Conservation (phyloP, 495 filamentous ascomycete genomes). For the Trichoderma orchidacearum region DNA sequence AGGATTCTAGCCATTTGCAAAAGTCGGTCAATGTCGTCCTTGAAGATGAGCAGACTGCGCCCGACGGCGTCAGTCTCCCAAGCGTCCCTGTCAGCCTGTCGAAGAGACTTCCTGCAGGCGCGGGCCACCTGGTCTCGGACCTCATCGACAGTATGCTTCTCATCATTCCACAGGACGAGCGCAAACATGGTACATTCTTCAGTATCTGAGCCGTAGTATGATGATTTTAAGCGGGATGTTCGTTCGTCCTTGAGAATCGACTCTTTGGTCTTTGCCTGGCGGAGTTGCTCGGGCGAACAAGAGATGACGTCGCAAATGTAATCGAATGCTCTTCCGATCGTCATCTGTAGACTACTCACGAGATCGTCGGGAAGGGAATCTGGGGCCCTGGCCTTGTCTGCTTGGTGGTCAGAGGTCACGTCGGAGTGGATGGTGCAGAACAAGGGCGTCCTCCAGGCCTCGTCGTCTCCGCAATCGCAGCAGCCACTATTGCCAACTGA, state of each 20-base stretch:
- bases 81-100: slow-evolving; percentile 60
- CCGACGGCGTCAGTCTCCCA: slow-evolving; percentile 81
- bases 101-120: slow-evolving; percentile 61
- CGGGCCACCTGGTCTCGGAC: slow-evolving; percentile 79
- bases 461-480: slow-evolving; percentile 91
- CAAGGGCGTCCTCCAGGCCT: slow-evolving; percentile 81
- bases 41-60: slow-evolving; percentile 68
- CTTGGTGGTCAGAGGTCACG: slow-evolving; percentile 32
- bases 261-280: slow-evolving; percentile 67
- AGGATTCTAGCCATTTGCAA: slow-evolving; percentile 67
- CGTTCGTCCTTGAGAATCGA: slow-evolving; percentile 71
- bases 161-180: slow-evolving; percentile 93
- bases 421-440: slow-evolving; percentile 88
- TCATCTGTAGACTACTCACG: slow-evolving; percentile 60
- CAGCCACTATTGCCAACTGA: slow-evolving; percentile 87
- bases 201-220: slow-evolving; percentile 47
- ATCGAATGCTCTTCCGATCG: slow-evolving; percentile 72
- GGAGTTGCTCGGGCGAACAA: slow-evolving; percentile 89
- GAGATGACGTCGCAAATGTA: slow-evolving; percentile 96
- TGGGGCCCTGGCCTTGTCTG: slow-evolving; percentile 51
- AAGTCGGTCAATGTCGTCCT: slow-evolving; percentile 53
- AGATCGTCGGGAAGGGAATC: slow-evolving; percentile 57
- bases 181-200: slow-evolving; percentile 61
- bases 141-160: slow-evolving; percentile 94
- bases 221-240: slow-evolving; percentile 57